These are phyloP conservation scores for Paramecium pentaurelia DNA, from an alignment of 73 alveolate species.

Conservation along the genomic window DNA sequence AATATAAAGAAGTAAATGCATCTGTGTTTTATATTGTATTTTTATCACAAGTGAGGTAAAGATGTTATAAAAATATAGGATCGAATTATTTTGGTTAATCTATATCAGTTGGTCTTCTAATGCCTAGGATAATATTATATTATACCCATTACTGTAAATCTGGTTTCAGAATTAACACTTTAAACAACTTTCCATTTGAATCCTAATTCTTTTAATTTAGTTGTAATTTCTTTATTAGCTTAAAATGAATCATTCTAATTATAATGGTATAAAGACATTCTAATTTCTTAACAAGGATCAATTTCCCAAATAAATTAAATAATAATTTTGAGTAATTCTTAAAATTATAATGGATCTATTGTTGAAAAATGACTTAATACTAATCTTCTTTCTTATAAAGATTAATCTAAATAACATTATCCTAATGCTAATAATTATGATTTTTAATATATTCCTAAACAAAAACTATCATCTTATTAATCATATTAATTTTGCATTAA, in stretches of 20 bases:
- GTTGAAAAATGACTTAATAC: neutral
- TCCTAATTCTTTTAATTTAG: constrained; percentile 19
- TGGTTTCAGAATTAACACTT: neutral
- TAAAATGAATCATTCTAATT: neutral
- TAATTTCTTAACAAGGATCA: neutral
- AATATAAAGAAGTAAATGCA: neutral
- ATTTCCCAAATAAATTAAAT: neutral
- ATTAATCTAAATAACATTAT: neutral
- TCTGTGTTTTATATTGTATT: neutral
- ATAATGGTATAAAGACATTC: constrained; percentile 7
- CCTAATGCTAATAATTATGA: neutral
- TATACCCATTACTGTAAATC: constrained; percentile 32
- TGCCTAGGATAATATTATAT: neutral
- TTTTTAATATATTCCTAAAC: neutral
- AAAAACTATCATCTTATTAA: constrained; percentile 11
- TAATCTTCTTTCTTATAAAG: neutral
- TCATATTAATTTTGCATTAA: neutral
- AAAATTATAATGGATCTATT: neutral
- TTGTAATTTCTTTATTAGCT: constrained; percentile 3
- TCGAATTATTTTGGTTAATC: neutral
- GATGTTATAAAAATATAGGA: neutral
- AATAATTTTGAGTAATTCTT: neutral
- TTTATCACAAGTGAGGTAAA: neutral
- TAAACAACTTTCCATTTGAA: constrained; percentile 14
- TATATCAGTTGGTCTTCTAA: neutral